Evolutionary conservation across 352 stramenopile species (phyloP).

Genomic region (Phytophthora europaea): DNA sequence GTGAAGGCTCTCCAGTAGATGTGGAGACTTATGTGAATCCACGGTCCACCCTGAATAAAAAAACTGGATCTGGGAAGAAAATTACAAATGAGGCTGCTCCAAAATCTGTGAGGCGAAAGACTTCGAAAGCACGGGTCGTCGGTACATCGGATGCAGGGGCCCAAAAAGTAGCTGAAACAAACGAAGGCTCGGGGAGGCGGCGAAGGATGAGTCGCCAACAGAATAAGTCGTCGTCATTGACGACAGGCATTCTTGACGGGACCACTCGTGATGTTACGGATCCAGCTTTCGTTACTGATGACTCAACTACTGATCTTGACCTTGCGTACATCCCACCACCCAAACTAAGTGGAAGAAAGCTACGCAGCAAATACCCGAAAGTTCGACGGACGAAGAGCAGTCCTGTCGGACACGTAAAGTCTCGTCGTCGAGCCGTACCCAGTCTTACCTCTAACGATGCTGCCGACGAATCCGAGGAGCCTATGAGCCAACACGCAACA

Average conservation of each 20-base stretch:
- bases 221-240: conserved; percentile 26
- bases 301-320: conserved; percentile 20
- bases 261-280: conserved; percentile 15
- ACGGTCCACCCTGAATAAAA: conserved; percentile 30
- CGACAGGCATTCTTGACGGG: conserved; percentile 15
- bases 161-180: conserved; percentile 22
- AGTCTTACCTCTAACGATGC: conserved; percentile 14
- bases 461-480: conserved; percentile 9
- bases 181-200: conserved; percentile 22
- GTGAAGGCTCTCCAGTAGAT: conserved; percentile 15
- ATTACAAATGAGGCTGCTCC: conserved; percentile 11
- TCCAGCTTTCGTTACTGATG: conserved; percentile 17
- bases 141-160: conserved; percentile 21
- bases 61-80: conserved; percentile 33
- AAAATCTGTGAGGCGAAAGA: conserved; percentile 31
- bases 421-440: conserved; percentile 26
- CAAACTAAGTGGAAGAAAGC: conserved; percentile 52
- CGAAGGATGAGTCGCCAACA: conserved; percentile 30
- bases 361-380: conserved; percentile 41
- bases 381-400: conserved; percentile 35
- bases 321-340: conserved; percentile 25
- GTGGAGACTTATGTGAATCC: conserved; percentile 20
- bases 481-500: conserved; percentile 5
- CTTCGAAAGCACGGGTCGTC: conserved; percentile 23
- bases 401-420: conserved; percentile 33